phyloP scores from a whole-genome alignment of 2,329 filamentous ascomycete species.

The Didymosphaeria variabile region DNA sequence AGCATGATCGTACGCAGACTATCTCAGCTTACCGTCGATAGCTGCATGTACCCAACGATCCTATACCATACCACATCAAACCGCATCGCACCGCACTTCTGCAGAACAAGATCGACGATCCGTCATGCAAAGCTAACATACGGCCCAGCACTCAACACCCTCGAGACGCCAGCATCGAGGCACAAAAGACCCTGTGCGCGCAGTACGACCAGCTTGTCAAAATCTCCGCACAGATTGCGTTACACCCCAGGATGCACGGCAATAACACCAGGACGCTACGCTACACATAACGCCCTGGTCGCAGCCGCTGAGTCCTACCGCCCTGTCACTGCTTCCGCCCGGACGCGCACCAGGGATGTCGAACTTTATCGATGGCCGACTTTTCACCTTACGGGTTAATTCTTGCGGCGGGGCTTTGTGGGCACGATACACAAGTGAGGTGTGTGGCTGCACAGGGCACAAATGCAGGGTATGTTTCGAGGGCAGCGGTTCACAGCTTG shows the following conservation, averaged over 20 bases:
- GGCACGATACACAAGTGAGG: not conserved
- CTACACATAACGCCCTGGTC: not conserved
- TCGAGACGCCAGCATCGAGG: constrained; percentile 8
- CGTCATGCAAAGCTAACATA: not conserved
- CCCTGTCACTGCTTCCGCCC: constrained; percentile 3
- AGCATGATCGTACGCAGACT: no score
- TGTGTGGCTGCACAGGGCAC: not conserved
- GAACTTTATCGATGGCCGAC: not conserved
- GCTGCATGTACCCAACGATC: not conserved
- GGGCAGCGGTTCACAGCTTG: not conserved
- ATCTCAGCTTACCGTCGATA: not conserved
- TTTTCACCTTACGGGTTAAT: not conserved
- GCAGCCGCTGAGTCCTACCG: constrained; percentile 7
- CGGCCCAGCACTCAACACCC: not conserved
- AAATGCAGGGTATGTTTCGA: not conserved
- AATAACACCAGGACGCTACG: not conserved
- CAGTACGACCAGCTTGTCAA: constrained; percentile 38
- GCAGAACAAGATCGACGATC: not conserved
- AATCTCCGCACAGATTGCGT: constrained; percentile 25
- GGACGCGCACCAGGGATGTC: not conserved
- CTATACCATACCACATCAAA: not conserved
- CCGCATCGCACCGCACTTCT: not conserved
- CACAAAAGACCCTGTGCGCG: constrained; percentile 10
- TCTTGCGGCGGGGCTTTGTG: not conserved
- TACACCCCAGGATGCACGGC: not conserved